Conservation (phyloP, 2,329 filamentous ascomycete species). For the Fusarium sp. region DNA sequence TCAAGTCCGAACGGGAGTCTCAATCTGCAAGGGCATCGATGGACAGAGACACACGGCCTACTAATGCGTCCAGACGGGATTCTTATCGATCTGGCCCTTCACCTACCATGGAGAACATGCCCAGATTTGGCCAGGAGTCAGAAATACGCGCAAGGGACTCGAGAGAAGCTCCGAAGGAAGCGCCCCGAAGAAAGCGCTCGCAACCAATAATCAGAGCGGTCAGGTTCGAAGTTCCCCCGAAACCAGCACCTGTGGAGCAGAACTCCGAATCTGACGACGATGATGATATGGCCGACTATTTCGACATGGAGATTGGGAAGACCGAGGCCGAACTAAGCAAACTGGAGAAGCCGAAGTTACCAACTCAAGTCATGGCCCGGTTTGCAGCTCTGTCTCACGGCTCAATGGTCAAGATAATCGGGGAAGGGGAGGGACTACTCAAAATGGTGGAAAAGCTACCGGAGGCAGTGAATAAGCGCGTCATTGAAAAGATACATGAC, state of each 20-base stretch:
- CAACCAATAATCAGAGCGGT: slow-evolving; percentile 47
- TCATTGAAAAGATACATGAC: slow-evolving; percentile 3
- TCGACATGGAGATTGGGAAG: slow-evolving; percentile 63
- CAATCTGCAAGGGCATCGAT: slow-evolving; percentile 45
- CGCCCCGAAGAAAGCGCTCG: slow-evolving; percentile 40
- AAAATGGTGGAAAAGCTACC: slow-evolving; percentile 57
- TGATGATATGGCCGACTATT: slow-evolving; percentile 67
- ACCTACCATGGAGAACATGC: slow-evolving; percentile 36
- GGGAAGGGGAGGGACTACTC: slow-evolving; percentile 55
- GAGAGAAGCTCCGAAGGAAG: slow-evolving; percentile 22
- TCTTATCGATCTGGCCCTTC: slow-evolving; percentile 33
- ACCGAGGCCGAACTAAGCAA: slow-evolving; percentile 60
- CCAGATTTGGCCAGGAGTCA: slow-evolving; percentile 21
- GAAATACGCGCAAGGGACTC: slow-evolving; percentile 20
- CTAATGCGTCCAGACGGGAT: slow-evolving; percentile 27
- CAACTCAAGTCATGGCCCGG: slow-evolving; percentile 54
- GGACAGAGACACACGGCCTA: slow-evolving; percentile 35
- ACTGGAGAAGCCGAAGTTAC: slow-evolving; percentile 54
- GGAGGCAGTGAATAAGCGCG: slow-evolving; percentile 32
- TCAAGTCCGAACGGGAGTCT: slow-evolving; percentile 53
- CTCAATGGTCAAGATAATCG: slow-evolving; percentile 58
- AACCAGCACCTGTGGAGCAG: slow-evolving; percentile 45
- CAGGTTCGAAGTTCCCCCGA: slow-evolving; percentile 54
- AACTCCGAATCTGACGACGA: slow-evolving; percentile 65
- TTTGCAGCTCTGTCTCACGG: slow-evolving; percentile 61